Base-by-base conservation (phyloP, 2,329 filamentous ascomycete genomes). In the Penicillium sp. region DNA sequence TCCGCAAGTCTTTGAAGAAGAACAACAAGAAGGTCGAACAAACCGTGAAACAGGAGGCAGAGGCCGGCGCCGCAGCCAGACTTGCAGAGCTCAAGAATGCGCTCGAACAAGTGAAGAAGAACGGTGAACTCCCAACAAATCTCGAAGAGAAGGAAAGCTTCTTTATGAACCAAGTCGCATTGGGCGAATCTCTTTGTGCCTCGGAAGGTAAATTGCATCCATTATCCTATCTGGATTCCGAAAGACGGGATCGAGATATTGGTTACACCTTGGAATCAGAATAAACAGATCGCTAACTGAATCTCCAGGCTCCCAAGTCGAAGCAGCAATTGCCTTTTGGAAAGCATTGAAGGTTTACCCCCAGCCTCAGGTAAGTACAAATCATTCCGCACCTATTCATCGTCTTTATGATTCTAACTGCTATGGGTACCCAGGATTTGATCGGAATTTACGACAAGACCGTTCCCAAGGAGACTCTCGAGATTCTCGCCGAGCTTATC, bases 381-480 rank as follows among this genome's bases (percentile, higher is more conserved):
- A 2, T 8, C 39, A 51, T 20, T 7, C 16, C 11, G 20, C 2
- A 16, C 11, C 9, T 26, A 42, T 43, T 29, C 35, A 16, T 46
- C 14, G 1, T 39, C 9, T 24, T 13, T 29, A 34, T 26, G 4
- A 22, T 49, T 9, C 38, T 35, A 37, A 43, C 20, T 34, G n/a
- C 18, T 31, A 4, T 22, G 4, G 14, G 31, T 20, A 16, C 9
- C 5, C 5, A 55, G 52, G 94, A 97, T 72, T 82, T 99, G 68
- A 97, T 99, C 74, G 85, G 85, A 69, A 96, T 99, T 76, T 99
- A 99, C 78, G 94, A 99, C 77, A 96, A 96, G 85, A 97, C 94
- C 32, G 92, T 97, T 44, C 89, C 93, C 67, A 97, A 97, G 89
- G 92, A 92, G 61, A 90, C 97, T 68, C 87, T 99, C 67, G 93